phyloP scores from a whole-genome alignment of 192 early-diverging fungal genomes.

The Chytriomyces confervae region DNA sequence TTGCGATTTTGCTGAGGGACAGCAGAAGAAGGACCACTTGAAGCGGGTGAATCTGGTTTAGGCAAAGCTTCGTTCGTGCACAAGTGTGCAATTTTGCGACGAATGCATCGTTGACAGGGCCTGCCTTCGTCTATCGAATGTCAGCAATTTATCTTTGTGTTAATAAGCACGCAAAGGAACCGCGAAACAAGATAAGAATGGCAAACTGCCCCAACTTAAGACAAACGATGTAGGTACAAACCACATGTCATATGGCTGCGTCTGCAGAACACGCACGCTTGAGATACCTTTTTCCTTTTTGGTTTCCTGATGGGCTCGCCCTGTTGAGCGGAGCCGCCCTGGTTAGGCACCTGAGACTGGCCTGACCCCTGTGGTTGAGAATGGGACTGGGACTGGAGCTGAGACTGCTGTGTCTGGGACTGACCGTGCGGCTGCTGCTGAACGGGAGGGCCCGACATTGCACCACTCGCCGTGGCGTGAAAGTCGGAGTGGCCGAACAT shows the following conservation, averaged over 20 bases:
- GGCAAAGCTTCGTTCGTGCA: constrained; percentile 77
- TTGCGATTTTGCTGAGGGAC: background rate
- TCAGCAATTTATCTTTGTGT: too few relatives aligned
- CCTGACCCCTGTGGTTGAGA: too few relatives aligned
- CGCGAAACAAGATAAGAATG: background rate
- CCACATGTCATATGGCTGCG: constrained; percentile 96
- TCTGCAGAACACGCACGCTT: constrained; percentile 93
- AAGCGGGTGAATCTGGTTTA: background rate
- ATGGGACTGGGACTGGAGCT: too few relatives aligned
- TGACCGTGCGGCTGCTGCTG: too few relatives aligned
- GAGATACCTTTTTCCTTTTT: constrained; percentile 56
- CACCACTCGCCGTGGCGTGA: too few relatives aligned
- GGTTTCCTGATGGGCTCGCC: constrained; percentile 22
- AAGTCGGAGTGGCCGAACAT: too few relatives aligned
- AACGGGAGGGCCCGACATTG: too few relatives aligned
- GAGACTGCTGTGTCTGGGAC: too few relatives aligned
- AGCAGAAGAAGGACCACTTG: background rate
- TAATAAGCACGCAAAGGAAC: too few relatives aligned
- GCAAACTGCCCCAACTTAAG: background rate
- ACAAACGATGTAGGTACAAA: constrained; percentile 27
- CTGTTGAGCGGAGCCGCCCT: background rate
- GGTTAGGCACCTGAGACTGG: too few relatives aligned
- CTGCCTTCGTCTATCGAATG: constrained; percentile 65
- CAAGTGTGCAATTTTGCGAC: constrained; percentile 90
- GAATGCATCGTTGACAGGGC: constrained; percentile 94